These are phyloP conservation scores for Petasospora rhodanensis DNA, from an alignment of 1,139 yeast species.

Conservation along the genomic window DNA sequence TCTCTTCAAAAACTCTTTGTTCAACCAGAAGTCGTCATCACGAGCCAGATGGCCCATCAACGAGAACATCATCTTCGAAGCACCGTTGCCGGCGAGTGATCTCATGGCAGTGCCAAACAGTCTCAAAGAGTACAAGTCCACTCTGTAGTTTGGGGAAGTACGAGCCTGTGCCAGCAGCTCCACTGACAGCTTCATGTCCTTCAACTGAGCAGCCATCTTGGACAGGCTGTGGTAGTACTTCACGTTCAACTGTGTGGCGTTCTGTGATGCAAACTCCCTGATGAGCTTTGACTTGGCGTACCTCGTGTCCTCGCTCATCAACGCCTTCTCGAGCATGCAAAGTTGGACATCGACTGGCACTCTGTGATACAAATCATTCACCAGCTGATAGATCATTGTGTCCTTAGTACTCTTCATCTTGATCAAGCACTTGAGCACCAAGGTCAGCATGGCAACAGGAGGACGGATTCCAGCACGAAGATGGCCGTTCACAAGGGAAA, in stretches of 20 bases:
- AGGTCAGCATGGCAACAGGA: conserved; percentile 7
- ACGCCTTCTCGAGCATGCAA: conserved; percentile 7
- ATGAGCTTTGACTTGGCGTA: conserved; percentile 1
- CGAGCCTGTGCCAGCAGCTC: conserved; percentile 9
- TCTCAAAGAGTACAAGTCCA: conserved; percentile 3
- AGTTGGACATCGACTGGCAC: conserved; percentile 16
- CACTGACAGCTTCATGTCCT: background rate
- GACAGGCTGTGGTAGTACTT: conserved; percentile 13
- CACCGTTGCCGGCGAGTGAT: conserved; percentile 7
- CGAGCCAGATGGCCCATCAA: conserved; percentile 4
- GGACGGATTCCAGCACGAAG: conserved; percentile 22
- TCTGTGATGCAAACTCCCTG: conserved; percentile 9
- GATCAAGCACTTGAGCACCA: conserved; percentile 10
- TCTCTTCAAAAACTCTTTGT: conserved; percentile 2
- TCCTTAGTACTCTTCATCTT: conserved; percentile 13
- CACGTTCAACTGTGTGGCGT: conserved; percentile 5
- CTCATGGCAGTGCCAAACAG: conserved; percentile 9
- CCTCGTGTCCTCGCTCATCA: background rate
- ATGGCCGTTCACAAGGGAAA: conserved; percentile 12
- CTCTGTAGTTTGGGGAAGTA: conserved; percentile 3
- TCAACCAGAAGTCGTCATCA: conserved; percentile 1
- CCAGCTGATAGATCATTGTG: conserved; percentile 11
- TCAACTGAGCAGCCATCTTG: conserved; percentile 5
- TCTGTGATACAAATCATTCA: conserved; percentile 10
- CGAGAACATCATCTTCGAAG: conserved; percentile 2